Percentiles rank a stretch among this genome's conserved stretches.
These are phyloP conservation scores for Quercus wislizeni DNA, from an alignment of 306 rosid genomes.

Conservation along the genomic window DNA sequence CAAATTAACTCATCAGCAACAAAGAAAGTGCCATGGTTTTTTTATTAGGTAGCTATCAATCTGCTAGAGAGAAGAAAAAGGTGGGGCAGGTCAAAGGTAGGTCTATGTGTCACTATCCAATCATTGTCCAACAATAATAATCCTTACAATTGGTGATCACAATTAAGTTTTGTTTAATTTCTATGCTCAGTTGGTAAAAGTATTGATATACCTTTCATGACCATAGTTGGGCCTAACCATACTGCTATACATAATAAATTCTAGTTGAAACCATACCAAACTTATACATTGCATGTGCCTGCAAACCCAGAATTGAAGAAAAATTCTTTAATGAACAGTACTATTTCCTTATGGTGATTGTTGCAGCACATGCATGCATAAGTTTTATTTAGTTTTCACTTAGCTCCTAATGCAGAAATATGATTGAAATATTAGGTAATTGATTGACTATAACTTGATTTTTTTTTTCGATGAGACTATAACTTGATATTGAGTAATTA, in stretches of 20 bases:
- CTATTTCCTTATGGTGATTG: too few relatives aligned
- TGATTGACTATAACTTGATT: background rate
- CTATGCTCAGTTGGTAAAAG: conserved; percentile 22
- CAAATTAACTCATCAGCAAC: background rate
- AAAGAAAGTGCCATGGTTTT: too few relatives aligned
- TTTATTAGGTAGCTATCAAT: too few relatives aligned
- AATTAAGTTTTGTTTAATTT: conserved; percentile 23
- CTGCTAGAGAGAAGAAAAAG: background rate
- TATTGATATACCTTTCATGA: background rate
- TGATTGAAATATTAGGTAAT: background rate
- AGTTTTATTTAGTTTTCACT: background rate
- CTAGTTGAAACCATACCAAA: too few relatives aligned
- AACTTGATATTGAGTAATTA: background rate
- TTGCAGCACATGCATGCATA: background rate
- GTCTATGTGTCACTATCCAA: conserved; percentile 30
- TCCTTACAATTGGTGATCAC: conserved; percentile 27
- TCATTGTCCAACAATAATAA: conserved; percentile 24
- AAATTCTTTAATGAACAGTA: too few relatives aligned
- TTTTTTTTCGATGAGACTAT: background rate
- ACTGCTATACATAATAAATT: too few relatives aligned
- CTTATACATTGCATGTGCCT: too few relatives aligned
- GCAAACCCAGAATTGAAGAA: background rate
- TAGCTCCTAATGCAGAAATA: background rate
- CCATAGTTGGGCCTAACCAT: too few relatives aligned
- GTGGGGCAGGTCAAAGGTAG: conserved; percentile 44